Conservation (phyloP, 1,139 yeast species). For the Lodderomyces margitis region DNA sequence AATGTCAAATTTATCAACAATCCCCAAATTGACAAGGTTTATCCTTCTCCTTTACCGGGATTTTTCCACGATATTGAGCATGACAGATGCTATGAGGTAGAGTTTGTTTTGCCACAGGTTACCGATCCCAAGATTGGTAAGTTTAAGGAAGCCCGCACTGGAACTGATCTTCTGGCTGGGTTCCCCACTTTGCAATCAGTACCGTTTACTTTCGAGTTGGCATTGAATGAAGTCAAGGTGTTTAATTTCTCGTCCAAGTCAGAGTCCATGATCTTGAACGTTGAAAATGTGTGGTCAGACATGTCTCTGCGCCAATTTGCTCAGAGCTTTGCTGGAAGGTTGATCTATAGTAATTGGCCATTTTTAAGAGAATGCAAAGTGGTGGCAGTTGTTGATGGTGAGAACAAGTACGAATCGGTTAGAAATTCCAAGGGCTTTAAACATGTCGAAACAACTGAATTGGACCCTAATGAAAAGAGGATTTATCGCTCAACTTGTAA, state of each 20-base stretch:
- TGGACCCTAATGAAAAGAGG: conserved; percentile 40
- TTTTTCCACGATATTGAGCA: conserved; percentile 74
- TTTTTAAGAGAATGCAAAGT: conserved; percentile 79
- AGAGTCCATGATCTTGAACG: conserved; percentile 70
- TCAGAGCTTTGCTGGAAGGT: conserved; percentile 52
- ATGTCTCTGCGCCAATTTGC: conserved; percentile 57
- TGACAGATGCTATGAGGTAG: conserved; percentile 70
- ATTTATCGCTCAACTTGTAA: conserved; percentile 34
- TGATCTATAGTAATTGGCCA: conserved; percentile 86
- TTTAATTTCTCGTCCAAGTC: conserved; percentile 86
- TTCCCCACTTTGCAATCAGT: conserved; percentile 81
- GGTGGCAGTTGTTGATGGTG: conserved; percentile 58
- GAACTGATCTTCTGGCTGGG: conserved; percentile 75
- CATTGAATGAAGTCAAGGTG: conserved; percentile 64
- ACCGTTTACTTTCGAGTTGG: conserved; percentile 53
- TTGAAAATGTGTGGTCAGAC: conserved; percentile 52
- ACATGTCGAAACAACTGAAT: conserved; percentile 38
- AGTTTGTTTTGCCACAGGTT: conserved; percentile 50
- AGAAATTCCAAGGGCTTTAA: conserved; percentile 30
- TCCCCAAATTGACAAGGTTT: conserved; percentile 70
- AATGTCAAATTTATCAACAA: conserved; percentile 69
- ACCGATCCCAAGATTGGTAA: conserved; percentile 58
- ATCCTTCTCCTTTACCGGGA: conserved; percentile 77
- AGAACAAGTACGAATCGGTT: conserved; percentile 42
- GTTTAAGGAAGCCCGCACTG: conserved; percentile 65